Evolutionary conservation across 2,329 filamentous ascomycete genomes (phyloP).

Genomic region (Diplodia mutila): DNA sequence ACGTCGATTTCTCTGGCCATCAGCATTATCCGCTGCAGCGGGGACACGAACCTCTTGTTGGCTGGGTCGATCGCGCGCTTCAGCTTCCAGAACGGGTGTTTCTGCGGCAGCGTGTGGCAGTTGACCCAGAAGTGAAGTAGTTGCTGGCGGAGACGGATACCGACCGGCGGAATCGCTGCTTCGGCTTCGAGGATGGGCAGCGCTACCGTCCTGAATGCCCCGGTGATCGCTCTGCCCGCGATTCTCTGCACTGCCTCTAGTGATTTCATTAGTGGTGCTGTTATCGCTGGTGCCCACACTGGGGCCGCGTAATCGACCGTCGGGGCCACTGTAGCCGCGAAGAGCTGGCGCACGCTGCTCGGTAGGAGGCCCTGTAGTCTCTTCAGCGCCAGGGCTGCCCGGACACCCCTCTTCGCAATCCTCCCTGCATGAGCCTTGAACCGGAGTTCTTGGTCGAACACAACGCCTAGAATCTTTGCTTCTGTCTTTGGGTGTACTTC

Average conservation of each 20-base stretch:
- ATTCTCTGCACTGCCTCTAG: slow-evolving; percentile 8
- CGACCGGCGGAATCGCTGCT: neutral
- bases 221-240: neutral
- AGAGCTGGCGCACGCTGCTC: slow-evolving; percentile 31
- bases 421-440: slow-evolving; percentile 27
- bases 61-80: neutral
- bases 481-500: slow-evolving; percentile 27
- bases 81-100: slow-evolving; percentile 4
- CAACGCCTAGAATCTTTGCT: slow-evolving; percentile 30
- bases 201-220: slow-evolving; percentile 13
- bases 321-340: slow-evolving; percentile 33
- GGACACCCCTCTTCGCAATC: slow-evolving; percentile 2
- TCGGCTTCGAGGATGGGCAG: slow-evolving; percentile 14
- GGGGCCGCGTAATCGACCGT: slow-evolving; percentile 36
- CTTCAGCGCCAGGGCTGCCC: slow-evolving; percentile 17
- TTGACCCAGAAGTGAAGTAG: slow-evolving; percentile 5
- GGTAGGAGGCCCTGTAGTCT: slow-evolving; percentile 26
- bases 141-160: neutral
- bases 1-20: neutral
- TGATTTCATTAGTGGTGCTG: neutral
- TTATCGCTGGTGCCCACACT: slow-evolving; percentile 28
- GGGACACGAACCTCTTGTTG: slow-evolving; percentile 8
- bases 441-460: slow-evolving; percentile 28
- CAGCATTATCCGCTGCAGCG: slow-evolving; percentile 10
- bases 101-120: neutral